Evolutionary conservation across 1,284 basidiomycete genomes (phyloP).

Genomic region (Cutaneotrichosporon sp.): DNA sequence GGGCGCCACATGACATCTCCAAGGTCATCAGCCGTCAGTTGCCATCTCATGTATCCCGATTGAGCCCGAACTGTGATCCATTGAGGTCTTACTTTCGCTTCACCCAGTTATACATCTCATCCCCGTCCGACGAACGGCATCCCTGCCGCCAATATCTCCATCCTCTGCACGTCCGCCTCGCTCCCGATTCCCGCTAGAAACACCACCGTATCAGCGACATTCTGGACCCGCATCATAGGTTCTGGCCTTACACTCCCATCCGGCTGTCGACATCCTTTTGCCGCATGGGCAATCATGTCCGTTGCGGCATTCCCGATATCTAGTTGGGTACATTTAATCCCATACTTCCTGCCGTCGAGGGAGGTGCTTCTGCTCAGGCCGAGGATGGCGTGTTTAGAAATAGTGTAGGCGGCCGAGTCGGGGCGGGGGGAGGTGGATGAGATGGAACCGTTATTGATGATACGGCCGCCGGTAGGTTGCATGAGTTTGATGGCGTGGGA

Average conservation of each 20-base stretch:
- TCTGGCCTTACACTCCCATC: constrained; percentile 64
- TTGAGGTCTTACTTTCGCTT: too few species aligned
- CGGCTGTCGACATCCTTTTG: constrained; percentile 63
- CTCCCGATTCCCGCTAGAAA: constrained; percentile 67
- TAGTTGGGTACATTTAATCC: constrained; percentile 73
- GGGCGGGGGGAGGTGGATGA: constrained; percentile 72
- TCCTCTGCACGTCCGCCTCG: constrained; percentile 63
- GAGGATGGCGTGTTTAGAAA: constrained; percentile 72
- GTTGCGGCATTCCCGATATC: constrained; percentile 76
- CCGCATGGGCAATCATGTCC: constrained; percentile 57
- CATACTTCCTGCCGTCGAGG: constrained; percentile 69
- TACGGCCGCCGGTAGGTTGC: constrained; percentile 75
- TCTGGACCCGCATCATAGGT: constrained; percentile 55
- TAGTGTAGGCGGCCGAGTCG: constrained; percentile 63
- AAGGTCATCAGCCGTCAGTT: too few species aligned
- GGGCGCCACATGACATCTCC: too few species aligned
- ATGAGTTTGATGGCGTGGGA: constrained; percentile 70
- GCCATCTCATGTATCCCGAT: too few species aligned
- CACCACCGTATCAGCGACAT: constrained; percentile 69
- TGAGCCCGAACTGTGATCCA: too few species aligned
- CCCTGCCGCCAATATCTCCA: constrained; percentile 51
- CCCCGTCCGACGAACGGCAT: constrained; percentile 28
- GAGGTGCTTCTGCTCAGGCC: constrained; percentile 72
- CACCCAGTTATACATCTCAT: constrained; percentile 7
- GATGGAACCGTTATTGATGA: constrained; percentile 80